Base-by-base conservation (phyloP, 2,329 filamentous ascomycete species). In the Cyphellophora attinorum region DNA sequence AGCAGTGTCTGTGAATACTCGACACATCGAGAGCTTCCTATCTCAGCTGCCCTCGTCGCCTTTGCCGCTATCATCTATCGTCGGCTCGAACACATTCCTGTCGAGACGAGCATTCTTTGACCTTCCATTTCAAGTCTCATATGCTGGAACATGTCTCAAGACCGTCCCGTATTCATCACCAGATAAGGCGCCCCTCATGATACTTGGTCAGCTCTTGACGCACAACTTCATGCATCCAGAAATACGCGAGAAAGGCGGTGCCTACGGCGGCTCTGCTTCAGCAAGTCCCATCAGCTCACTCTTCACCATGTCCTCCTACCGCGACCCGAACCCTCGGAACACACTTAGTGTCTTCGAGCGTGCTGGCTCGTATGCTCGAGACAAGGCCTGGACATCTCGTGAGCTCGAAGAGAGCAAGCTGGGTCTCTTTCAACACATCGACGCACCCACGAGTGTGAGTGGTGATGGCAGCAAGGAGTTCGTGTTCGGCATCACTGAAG, bases 211-310 rank as follows among this genome's bases (percentile, higher is more conserved):
- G 56, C 75, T 98, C 12, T 73, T 98, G 19, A 96, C 89, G 0
- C 89, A 98, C 64, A 95, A 94, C 60, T 84, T 95, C 54, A 70
- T 98, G 17, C 91, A 98, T 55, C 89, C 93, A 48, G 91, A 96
- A 59, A 95, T 98, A 46, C 83, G 91, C 36, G 91, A 98, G 56
- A 96, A 96, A 61, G 91, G 91, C 19, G 91, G 91, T 23, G 91
- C 91, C 0, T 98, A 98, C 49, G 91, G 91, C 29, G 91, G 85
- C 14, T 86, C 88, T 11, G 89, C 91, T 2, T 89, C 85, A 55
- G 80, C 82, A 29, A 77, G 79, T 15, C 75, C 81, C 0, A 64
- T 94, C 5, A 81, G 85, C 47, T 89, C 88, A 15, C 59, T 93
- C 1, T 96, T 98, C 49, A 85, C 85, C 11, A 93, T 95, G 64